Base-by-base conservation (phyloP, 1,139 yeast genomes). In the Kurtzmaniella quercitrusa region DNA sequence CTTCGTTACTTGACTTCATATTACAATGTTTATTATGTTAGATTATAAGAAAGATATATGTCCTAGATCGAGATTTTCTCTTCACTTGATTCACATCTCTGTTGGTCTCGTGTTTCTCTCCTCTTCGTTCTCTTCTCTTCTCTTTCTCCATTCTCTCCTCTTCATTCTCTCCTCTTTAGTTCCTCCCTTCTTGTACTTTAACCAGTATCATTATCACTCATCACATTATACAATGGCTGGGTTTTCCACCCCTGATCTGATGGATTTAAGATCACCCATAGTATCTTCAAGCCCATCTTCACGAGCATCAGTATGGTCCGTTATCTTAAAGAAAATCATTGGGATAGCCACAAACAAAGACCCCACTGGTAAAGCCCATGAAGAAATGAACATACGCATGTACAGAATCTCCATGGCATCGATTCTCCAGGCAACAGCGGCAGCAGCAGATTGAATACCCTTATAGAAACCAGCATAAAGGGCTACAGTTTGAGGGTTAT, bases 231-330 rank as follows among this genome's bases (percentile, higher is more conserved):
- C 34, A 17, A 43, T 16, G 9, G 41, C 41, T 18, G 46, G 46
- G 34, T 27, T 37, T 17, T 43, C 46, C 7, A 43, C 43, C 7
- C 46, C 46, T 27, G 41, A 37, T 29, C 46, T 34, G 31, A 43
- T 34, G 9, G 40, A 33, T 37, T 41, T 43, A 23, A 43, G 38
- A 19, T 43, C 46, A 21, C 23, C 31, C 21, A 27, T 19, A 17
- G 21, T 19, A 12, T 38, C 38, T 6, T 19, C 38, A 10, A 21
- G 18, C 11, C 67, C 72, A 38, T 71, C 74, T 34, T 64, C 60
- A 46, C 66, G 73, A n/a, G 59, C 52, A 25, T 60, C 66, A 37
- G 81, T 73, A 49, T 63, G 69, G 48, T 79, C 81, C 34, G 63
- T 62, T 48, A 80, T 65, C 52, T 55, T 64, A 56, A 63, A 69